Evolutionary conservation across 2,329 filamentous ascomycete species (phyloP), one percentile per base, ranked within the genome.

Genomic region (Conoideocrella luteorostrata): DNA sequence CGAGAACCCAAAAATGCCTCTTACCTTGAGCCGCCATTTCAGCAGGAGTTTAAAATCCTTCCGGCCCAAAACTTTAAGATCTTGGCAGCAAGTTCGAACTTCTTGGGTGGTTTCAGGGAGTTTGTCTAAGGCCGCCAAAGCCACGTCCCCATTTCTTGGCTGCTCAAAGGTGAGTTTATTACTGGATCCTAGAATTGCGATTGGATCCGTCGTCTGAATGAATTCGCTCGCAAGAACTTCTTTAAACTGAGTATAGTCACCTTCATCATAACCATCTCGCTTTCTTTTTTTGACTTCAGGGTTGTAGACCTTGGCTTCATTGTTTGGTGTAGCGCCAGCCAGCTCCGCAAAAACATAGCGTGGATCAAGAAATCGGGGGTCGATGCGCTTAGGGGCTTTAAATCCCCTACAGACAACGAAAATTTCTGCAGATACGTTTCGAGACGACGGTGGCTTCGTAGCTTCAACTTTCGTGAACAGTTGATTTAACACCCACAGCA

Each of bases 401-500:
- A 82, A 98, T 17, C 91, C 93, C 52, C 84, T 81, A 67, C 91
- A 97, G 26, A 98, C 93, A 51, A 97, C 91, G 71, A 98, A 98
- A 32, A 97, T 97, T 72, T 98, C 93, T 52, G 93, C 93, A 7
- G 89, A 96, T 41, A 98, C 91, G 58, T 95, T 96, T 71, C 93
- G 78, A 7, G 88, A 95, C 1, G 89, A 95, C 0, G 93, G 93
- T 4, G 93, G 93, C 66, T 98, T 98, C 5, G 93, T 98, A 39
- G 94, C 91, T 62, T 98, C 91, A 50, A 98, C 93, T 53, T 93
- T 94, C 38, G 77, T 77, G 70, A 98, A 98, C 1, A 98, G 75
- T 64, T 98, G 93, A 62, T 95, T 95, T 71, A 97, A 89, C 26
- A 97, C 90, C 93, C 93, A 98, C 39, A 97, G 76, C 36, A 98